A percentile compares a stretch with the other conserved stretches of the same genome.
Conservation (phyloP, 352 stramenopile species). For the Globisporangium parvum region DNA sequence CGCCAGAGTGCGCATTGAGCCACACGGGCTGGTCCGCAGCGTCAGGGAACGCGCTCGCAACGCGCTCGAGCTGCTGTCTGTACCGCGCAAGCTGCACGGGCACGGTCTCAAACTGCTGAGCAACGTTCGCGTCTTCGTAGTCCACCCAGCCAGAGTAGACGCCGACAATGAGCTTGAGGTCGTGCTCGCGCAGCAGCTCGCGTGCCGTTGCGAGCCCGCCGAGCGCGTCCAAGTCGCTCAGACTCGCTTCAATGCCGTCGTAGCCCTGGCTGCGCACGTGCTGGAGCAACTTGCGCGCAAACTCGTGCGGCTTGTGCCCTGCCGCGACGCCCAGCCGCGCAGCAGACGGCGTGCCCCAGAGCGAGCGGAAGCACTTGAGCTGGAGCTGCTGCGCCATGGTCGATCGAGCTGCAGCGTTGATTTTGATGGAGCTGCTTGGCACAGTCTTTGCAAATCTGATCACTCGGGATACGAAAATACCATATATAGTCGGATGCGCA, state of each 20-base stretch:
- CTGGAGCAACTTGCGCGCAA: slow-evolving; percentile 26
- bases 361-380: slow-evolving; percentile 49
- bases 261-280: slow-evolving; percentile 46
- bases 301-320: slow-evolving; percentile 13
- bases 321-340: slow-evolving; percentile 20
- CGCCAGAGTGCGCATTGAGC: slow-evolving; percentile 59
- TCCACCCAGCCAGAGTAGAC: slow-evolving; percentile 71
- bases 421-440: neutral
- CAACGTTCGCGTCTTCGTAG: slow-evolving; percentile 50
- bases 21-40: slow-evolving; percentile 22
- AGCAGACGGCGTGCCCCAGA: slow-evolving; percentile 43
- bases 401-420: neutral
- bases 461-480: neutral
- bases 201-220: slow-evolving; percentile 31
- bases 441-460: neutral
- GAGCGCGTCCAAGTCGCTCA: slow-evolving; percentile 49
- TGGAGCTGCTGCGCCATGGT: neutral
- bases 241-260: slow-evolving; percentile 64
- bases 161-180: slow-evolving; percentile 55
- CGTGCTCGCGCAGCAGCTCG: slow-evolving; percentile 34
- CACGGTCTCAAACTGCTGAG: slow-evolving; percentile 52
- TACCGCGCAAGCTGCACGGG: slow-evolving; percentile 32
- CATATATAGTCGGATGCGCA: neutral
- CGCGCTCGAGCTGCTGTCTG: slow-evolving; percentile 22
- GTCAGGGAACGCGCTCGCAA: slow-evolving; percentile 24